Evolutionary conservation across 345 rosid species (phyloP).

Genomic region (Hibiscus mutabilis): DNA sequence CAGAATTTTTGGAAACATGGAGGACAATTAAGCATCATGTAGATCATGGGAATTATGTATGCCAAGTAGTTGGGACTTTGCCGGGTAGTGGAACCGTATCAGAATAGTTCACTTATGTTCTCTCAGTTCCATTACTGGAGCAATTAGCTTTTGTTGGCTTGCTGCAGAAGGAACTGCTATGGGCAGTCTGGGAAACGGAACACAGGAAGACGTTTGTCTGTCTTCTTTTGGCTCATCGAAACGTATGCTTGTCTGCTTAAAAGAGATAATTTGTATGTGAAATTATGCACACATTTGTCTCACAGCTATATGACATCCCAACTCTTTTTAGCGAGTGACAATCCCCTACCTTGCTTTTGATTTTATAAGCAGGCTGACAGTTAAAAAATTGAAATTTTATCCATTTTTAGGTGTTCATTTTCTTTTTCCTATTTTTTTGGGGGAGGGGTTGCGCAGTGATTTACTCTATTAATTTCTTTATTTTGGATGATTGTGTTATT

Average conservation of each 20-base stretch:
- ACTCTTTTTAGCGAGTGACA: neutral
- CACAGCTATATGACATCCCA: neutral
- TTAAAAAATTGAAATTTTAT: neutral
- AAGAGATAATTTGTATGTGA: neutral
- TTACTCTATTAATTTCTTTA: neutral
- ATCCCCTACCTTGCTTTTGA: neutral
- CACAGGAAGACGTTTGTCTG: neutral
- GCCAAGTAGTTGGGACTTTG: too few species aligned
- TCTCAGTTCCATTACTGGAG: neutral
- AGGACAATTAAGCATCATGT: too few species aligned
- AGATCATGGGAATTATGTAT: too few species aligned
- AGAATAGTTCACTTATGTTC: neutral
- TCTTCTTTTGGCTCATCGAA: neutral
- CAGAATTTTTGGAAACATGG: too few species aligned
- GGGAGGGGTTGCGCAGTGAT: neutral
- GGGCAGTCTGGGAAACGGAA: neutral
- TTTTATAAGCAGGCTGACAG: neutral
- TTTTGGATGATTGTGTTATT: neutral
- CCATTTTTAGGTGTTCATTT: neutral
- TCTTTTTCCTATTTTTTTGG: neutral
- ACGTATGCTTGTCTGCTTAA: neutral
- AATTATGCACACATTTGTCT: neutral
- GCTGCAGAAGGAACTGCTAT: neutral
- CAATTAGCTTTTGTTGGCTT: conserved; percentile 1
- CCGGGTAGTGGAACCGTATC: too few species aligned